Conservation (phyloP, 169 alveolate genomes). For the Babesia caballi region DNA sequence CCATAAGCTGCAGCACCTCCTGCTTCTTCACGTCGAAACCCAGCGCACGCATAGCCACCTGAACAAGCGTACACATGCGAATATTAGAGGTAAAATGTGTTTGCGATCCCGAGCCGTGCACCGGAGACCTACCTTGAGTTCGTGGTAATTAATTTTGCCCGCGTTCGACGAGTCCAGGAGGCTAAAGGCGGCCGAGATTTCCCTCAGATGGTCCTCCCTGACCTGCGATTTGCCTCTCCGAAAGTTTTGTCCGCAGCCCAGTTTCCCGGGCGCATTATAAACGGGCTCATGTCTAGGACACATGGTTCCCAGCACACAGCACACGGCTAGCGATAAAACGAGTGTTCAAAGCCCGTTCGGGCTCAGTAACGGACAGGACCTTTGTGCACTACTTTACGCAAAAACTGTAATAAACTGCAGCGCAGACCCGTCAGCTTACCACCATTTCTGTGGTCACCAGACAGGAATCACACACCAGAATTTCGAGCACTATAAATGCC, state of each 20-base stretch:
- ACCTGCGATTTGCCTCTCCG: constrained; percentile 68
- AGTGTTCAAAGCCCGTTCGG: too few relatives aligned
- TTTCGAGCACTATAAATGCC: neutral
- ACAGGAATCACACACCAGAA: constrained; percentile 14
- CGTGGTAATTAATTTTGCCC: constrained; percentile 94
- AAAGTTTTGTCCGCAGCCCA: constrained; percentile 5
- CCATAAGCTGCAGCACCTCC: constrained; percentile 86
- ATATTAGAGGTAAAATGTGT: neutral
- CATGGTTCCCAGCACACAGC: constrained; percentile 15
- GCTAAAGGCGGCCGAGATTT: constrained; percentile 97
- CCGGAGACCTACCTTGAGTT: constrained; percentile 85
- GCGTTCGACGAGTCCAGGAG: constrained; percentile 96
- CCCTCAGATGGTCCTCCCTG: constrained; percentile 79
- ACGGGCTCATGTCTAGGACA: constrained; percentile 26
- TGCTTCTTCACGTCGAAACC: constrained; percentile 97
- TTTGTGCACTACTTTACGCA: too few relatives aligned
- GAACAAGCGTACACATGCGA: neutral
- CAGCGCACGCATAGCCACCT: constrained; percentile 98
- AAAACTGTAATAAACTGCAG: neutral
- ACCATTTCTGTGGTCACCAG: neutral
- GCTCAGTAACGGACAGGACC: too few relatives aligned
- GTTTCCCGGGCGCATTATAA: constrained; percentile 21
- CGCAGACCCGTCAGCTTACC: neutral
- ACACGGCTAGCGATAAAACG: neutral
- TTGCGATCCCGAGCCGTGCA: neutral